Percentiles rank a stretch among this genome's conserved stretches.
phyloP scores from a whole-genome alignment of 169 alveolate genomes.

The Plasmodium yoelii region DNA sequence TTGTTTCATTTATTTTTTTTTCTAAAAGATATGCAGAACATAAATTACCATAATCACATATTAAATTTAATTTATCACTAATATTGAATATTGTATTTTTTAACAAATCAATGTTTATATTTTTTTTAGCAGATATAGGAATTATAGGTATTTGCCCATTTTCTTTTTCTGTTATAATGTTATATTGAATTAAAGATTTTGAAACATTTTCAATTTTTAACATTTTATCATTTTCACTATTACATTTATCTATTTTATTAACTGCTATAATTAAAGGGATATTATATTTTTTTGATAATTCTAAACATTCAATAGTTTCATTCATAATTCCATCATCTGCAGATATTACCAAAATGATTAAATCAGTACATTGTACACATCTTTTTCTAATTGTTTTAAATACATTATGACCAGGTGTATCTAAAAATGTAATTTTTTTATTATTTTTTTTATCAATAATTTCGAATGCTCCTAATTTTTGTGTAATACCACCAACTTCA shows the following conservation, averaged over 20 bases:
- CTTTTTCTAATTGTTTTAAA: constrained; percentile 92
- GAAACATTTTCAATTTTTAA: background rate
- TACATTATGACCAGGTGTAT: constrained; percentile 98
- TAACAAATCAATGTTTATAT: constrained; percentile 85
- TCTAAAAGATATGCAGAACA: constrained; percentile 84
- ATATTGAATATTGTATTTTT: constrained; percentile 82
- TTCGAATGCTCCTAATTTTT: constrained; percentile 95
- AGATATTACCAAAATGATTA: constrained; percentile 94
- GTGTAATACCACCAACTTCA: constrained; percentile 95
- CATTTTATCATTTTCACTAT: constrained; percentile 63
- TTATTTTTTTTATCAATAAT: constrained; percentile 81
- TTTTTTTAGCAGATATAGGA: constrained; percentile 90
- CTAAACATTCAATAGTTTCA: constrained; percentile 93
- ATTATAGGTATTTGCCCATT: constrained; percentile 86
- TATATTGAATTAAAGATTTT: constrained; percentile 79
- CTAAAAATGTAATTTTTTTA: constrained; percentile 90
- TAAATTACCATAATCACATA: constrained; percentile 77
- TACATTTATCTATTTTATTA: constrained; percentile 91
- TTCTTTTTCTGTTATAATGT: constrained; percentile 82
- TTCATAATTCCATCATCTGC: constrained; percentile 96
- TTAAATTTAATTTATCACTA: constrained; percentile 83
- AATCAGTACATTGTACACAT: constrained; percentile 95
- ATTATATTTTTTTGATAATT: constrained; percentile 82
- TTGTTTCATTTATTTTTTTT: constrained; percentile 77
- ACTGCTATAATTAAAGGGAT: constrained; percentile 92